phyloP scores from a whole-genome alignment of 768 basidiomycete genomes.

The Lactarius hengduanensis region DNA sequence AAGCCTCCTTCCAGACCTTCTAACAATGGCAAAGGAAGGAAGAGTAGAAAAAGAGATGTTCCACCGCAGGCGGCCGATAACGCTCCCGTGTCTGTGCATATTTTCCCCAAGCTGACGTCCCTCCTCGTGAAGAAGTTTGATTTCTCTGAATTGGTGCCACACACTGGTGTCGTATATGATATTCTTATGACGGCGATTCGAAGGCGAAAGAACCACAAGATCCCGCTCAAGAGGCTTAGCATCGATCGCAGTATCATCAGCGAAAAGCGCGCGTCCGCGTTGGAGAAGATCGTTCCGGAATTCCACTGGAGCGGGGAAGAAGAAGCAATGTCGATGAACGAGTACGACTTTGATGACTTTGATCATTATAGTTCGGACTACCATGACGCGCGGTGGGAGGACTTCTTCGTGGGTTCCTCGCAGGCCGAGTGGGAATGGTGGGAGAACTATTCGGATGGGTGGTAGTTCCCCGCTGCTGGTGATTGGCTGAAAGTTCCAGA shows the following conservation, averaged over 20 bases:
- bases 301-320: conserved; percentile 1
- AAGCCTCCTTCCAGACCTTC: background rate
- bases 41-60: background rate
- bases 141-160: background rate
- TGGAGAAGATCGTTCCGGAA: background rate
- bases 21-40: background rate
- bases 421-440: conserved; percentile 2
- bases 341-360: background rate
- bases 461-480: background rate
- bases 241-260: conserved; percentile 3
- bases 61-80: background rate
- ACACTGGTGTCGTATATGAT: background rate
- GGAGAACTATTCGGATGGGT: conserved; percentile 1
- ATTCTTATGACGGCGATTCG: background rate
- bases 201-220: background rate
- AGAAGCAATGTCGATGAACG: background rate
- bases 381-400: conserved; percentile 1
- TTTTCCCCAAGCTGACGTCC: conserved; percentile 15
- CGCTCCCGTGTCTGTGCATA: too few relatives aligned
- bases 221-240: background rate
- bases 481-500: background rate
- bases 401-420: background rate
- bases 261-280: background rate
- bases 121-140: conserved; percentile 7
- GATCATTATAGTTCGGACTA: conserved; percentile 1